phyloP scores from a whole-genome alignment of 78 protist genomes.

The Speleostelium caveatum region DNA sequence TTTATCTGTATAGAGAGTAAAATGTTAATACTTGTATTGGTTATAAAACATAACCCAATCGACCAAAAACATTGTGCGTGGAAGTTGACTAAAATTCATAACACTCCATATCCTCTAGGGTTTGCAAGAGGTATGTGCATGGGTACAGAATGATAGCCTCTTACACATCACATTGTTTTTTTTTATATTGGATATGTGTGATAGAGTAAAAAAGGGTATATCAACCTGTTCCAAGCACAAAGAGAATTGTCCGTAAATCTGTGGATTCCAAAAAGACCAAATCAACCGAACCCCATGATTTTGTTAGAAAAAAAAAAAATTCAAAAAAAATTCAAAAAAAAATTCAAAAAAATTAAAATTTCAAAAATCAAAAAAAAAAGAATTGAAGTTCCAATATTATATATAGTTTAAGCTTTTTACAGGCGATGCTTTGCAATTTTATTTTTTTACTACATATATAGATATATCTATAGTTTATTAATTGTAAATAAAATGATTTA shows the following conservation, averaged over 20 bases:
- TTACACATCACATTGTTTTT: background rate
- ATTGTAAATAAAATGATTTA: too few species aligned
- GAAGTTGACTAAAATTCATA: background rate
- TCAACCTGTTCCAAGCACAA: constrained; percentile 68
- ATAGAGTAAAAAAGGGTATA: constrained; percentile 17
- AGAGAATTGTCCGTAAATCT: background rate
- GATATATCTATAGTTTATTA: too few species aligned
- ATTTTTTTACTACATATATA: too few species aligned
- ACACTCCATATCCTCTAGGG: background rate
- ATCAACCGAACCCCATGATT: background rate
- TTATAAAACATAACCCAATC: background rate
- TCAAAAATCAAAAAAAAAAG: background rate
- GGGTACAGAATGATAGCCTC: constrained; percentile 71
- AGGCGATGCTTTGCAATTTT: too few species aligned
- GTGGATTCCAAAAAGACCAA: background rate
- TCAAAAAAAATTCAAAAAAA: background rate
- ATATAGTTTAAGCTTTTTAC: too few species aligned
- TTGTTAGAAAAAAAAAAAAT: too few species aligned
- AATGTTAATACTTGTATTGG: background rate
- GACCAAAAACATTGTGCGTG: background rate
- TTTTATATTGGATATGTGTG: background rate
- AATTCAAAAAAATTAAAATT: too few species aligned
- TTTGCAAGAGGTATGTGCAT: constrained; percentile 32
- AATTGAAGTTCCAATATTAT: too few species aligned
- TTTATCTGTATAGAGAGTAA: constrained; percentile 20